These are phyloP conservation scores for Cordyceps farinosa DNA, from an alignment of 2,329 filamentous ascomycete genomes.

Conservation along the genomic window DNA sequence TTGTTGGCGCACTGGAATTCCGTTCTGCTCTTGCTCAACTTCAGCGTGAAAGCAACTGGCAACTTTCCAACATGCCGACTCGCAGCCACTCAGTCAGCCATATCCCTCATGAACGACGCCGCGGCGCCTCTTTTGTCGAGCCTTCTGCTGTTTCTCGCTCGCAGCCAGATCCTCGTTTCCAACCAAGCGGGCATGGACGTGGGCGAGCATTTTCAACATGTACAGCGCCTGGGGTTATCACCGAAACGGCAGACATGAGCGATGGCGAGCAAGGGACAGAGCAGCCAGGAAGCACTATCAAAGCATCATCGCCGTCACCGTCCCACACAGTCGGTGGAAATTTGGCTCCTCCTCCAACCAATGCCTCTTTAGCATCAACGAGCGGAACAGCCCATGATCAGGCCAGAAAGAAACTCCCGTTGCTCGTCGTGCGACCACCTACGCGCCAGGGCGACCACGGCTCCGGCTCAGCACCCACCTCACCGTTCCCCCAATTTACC, in stretches of 20 bases:
- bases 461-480: constrained; percentile 46
- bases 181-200: constrained; percentile 15
- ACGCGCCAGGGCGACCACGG: constrained; percentile 41
- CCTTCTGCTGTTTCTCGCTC: constrained; percentile 18
- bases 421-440: constrained; percentile 46
- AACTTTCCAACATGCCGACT: constrained; percentile 64
- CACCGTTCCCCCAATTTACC: constrained; percentile 66
- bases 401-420: constrained; percentile 15
- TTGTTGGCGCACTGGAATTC: constrained; percentile 92
- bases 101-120: constrained; percentile 24
- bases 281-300: constrained; percentile 11
- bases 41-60: constrained; percentile 74
- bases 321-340: constrained; percentile 39
- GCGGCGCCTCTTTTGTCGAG: constrained; percentile 28
- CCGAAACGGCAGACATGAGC: constrained; percentile 7
- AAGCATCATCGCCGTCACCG: constrained; percentile 25
- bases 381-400: constrained; percentile 10
- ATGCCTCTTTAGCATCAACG: constrained; percentile 18
- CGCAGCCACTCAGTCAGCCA: constrained; percentile 49
- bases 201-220: constrained; percentile 11
- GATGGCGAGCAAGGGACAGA: neutral
- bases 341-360: constrained; percentile 38
- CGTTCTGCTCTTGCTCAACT: constrained; percentile 84
- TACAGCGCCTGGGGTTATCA: constrained; percentile 4
- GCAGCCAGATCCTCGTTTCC: neutral